These are phyloP conservation scores for Priceomyces carsonii DNA, from an alignment of 805 yeast genomes.

Conservation along the genomic window DNA sequence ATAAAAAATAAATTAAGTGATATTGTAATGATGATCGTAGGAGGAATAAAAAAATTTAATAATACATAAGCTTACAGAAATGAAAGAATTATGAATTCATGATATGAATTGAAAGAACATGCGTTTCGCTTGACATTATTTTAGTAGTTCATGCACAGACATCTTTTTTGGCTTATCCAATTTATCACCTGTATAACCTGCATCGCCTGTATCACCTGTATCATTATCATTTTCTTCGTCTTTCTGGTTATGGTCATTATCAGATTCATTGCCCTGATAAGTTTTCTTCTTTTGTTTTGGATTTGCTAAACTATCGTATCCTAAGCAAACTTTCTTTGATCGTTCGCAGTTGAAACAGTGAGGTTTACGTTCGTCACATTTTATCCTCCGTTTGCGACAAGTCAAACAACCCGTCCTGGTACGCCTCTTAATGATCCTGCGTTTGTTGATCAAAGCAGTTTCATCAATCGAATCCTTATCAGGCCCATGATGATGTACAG, in stretches of 20 bases:
- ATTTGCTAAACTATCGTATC: conserved; percentile 47
- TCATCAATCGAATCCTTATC: conserved; percentile 21
- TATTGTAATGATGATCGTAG: no score
- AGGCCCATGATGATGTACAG: conserved; percentile 8
- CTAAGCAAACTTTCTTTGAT: conserved; percentile 64
- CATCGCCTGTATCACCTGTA: conserved; percentile 1
- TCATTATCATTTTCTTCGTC: not conserved
- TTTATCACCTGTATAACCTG: conserved; percentile 1
- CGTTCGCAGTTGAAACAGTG: conserved; percentile 68
- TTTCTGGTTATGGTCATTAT: not conserved
- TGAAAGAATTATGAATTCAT: no score
- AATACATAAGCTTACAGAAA: no score
- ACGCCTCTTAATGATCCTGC: conserved; percentile 54
- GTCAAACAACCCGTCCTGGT: conserved; percentile 78
- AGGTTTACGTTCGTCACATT: conserved; percentile 76
- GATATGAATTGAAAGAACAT: no score
- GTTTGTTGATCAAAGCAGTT: conserved; percentile 32
- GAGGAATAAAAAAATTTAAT: no score
- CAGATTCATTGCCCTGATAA: not conserved
- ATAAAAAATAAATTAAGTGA: no score
- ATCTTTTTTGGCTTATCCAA: conserved; percentile 4
- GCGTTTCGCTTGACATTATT: no score
- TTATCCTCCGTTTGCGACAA: conserved; percentile 68
- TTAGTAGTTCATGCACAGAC: conserved; percentile 10
- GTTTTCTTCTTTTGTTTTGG: conserved; percentile 7